Evolutionary conservation across 192 early-diverging fungal species (phyloP), one percentile per base, ranked within the genome.

Genomic region (Nowakowskiella sp.): DNA sequence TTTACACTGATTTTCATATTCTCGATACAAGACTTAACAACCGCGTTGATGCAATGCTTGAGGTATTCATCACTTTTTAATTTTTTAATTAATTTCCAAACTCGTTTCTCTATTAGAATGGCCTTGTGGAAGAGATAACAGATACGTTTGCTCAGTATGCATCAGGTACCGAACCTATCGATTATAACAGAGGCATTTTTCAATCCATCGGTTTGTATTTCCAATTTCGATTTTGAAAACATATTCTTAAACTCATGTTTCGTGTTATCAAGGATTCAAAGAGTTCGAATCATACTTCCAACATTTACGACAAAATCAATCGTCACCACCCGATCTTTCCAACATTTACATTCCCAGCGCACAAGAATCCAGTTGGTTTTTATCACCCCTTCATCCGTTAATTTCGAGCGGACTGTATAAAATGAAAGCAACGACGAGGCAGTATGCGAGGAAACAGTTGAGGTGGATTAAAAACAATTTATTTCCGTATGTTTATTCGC

Each of bases 41-140:
- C 9, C 82, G 94, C 8, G 86, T 95, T 1, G 85, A 87, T 55
- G 72, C 67, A n/a, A 98, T 98, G 94, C 78, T 94, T 33, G 66
- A 84, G 59, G 86, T 88, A 77, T 66, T 71, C 74, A 0, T 70
- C 75, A 30, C 63, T 85, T 10, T 55, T 62, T 28, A 58, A 67
- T n/a, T 55, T 76, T 60, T 34, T 76, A 60, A 52, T 13, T 3
- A 24, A 39, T 3, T 9, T 3, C 2, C 33, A 23, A 23, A 9
- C 6, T 43, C 4, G n/a, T 3, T 3, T 4, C 3, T 9, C 3
- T 24, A 36, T 19, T 19, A 13, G 19, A 3, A 28, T 3, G 25
- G 30, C 4, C 4, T 16, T 30, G 24, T 5, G 10, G 23, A 50
- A 67, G 53, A 74, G 64, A 55, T 51, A 28, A 24, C 57, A 9